Percentiles rank a stretch among this genome's conserved stretches.
These are phyloP conservation scores for Russula virescens DNA, from an alignment of 768 basidiomycete genomes.

Conservation along the genomic window DNA sequence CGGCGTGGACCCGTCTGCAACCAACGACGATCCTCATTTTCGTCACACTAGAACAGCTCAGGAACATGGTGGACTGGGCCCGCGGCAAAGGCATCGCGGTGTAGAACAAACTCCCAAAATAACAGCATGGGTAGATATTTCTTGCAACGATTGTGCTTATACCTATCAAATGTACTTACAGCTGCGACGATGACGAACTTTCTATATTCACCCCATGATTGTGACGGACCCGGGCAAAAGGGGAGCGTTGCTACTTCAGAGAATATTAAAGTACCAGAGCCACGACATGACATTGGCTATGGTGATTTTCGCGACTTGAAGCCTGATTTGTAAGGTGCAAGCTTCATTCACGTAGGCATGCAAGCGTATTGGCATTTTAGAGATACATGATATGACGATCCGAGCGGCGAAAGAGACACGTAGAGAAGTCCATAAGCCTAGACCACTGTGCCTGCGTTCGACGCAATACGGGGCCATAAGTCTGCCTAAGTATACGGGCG, in stretches of 20 bases:
- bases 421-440: constrained; percentile 38
- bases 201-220: background rate
- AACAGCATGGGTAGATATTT: background rate
- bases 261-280: background rate
- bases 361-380: constrained; percentile 12
- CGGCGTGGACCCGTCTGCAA: constrained; percentile 80
- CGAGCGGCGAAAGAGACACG: constrained; percentile 22
- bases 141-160: background rate
- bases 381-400: constrained; percentile 22
- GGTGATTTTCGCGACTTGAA: background rate
- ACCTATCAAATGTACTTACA: constrained; percentile 16
- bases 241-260: background rate
- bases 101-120: constrained; percentile 1
- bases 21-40: constrained; percentile 88
- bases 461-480: constrained; percentile 98
- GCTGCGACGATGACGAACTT: background rate
- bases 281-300: background rate
- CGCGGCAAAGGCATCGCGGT: constrained; percentile 19
- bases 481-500: constrained; percentile 58
- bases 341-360: constrained; percentile 14
- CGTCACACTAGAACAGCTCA: constrained; percentile 76
- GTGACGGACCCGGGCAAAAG: background rate
- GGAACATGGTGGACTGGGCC: constrained; percentile 60
- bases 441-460: constrained; percentile 97
- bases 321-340: background rate